A percentile compares a stretch with the other conserved stretches of the same genome.
Evolutionary conservation across 352 stramenopile species (phyloP).

Genomic region (Phytophthora sp.): DNA sequence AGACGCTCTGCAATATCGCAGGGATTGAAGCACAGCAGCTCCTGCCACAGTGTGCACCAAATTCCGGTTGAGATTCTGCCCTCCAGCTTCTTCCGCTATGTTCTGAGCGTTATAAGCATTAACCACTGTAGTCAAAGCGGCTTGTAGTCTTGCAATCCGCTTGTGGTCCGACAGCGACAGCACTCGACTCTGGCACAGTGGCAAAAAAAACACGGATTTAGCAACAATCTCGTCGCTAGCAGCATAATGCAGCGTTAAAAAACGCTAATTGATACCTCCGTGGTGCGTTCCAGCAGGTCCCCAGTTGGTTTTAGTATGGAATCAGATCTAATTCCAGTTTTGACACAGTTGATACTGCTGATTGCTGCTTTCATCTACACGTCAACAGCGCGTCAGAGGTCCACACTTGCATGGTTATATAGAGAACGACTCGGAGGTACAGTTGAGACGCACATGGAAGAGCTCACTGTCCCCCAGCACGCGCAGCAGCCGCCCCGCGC

Average conservation of each 20-base stretch:
- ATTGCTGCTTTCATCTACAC: slow-evolving; percentile 54
- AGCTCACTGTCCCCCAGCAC: slow-evolving; percentile 45
- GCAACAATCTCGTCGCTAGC: background rate
- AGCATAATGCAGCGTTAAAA: background rate
- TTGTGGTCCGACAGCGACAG: slow-evolving; percentile 66
- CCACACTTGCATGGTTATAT: background rate
- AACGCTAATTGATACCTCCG: slow-evolving; percentile 19
- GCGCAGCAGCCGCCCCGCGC: slow-evolving; percentile 50
- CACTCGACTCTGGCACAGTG: slow-evolving; percentile 28
- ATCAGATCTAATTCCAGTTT: slow-evolving; percentile 30
- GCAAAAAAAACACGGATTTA: slow-evolving; percentile 5
- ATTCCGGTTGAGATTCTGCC: slow-evolving; percentile 35
- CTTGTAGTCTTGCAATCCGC: slow-evolving; percentile 57
- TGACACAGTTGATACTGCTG: slow-evolving; percentile 13
- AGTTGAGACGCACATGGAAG: slow-evolving; percentile 44
- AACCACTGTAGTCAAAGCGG: slow-evolving; percentile 35
- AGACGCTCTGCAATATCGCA: slow-evolving; percentile 47
- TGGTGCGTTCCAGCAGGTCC: slow-evolving; percentile 18
- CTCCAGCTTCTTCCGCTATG: background rate
- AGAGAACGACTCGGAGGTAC: background rate
- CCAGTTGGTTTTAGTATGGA: slow-evolving; percentile 16
- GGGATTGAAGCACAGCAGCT: slow-evolving; percentile 49
- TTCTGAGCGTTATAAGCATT: slow-evolving; percentile 24
- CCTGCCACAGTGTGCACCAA: slow-evolving; percentile 50
- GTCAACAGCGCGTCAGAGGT: slow-evolving; percentile 3